Percentiles rank a stretch among this genome's conserved stretches.
phyloP scores from a whole-genome alignment of 192 early-diverging fungal genomes.

The Kappamyces sp. region DNA sequence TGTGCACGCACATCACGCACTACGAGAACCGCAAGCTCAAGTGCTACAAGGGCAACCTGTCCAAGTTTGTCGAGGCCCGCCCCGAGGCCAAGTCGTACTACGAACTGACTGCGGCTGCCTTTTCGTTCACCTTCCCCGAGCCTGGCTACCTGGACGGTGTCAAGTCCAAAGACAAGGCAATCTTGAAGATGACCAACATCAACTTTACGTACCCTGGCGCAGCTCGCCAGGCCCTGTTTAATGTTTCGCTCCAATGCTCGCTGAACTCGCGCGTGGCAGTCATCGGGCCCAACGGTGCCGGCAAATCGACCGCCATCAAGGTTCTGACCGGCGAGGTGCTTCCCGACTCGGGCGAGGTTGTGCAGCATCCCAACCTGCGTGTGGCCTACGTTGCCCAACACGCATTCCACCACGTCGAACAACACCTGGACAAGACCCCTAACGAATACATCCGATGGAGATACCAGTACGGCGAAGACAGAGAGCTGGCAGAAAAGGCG shows the following conservation, averaged over 20 bases:
- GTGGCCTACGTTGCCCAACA: conserved; percentile 84
- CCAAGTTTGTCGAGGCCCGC: conserved; percentile 69
- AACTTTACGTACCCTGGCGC: conserved; percentile 73
- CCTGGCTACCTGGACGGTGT: conserved; percentile 71
- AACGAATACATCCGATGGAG: conserved; percentile 83
- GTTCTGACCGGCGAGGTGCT: conserved; percentile 67
- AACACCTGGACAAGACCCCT: conserved; percentile 75
- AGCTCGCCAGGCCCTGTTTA: conserved; percentile 49
- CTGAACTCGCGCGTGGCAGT: conserved; percentile 76
- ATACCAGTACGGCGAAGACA: conserved; percentile 72
- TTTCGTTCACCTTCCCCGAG: conserved; percentile 70
- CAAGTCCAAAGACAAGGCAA: conserved; percentile 73
- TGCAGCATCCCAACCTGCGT: conserved; percentile 79
- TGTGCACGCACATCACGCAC: conserved; percentile 78
- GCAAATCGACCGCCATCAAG: conserved; percentile 83
- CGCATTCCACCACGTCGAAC: conserved; percentile 81
- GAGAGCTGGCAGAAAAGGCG: conserved; percentile 66
- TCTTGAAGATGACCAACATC: conserved; percentile 68
- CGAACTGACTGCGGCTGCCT: conserved; percentile 54
- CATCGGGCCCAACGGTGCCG: conserved; percentile 79
- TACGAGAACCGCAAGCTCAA: conserved; percentile 79
- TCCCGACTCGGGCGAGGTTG: conserved; percentile 63
- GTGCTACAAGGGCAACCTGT: conserved; percentile 72
- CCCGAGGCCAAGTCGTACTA: conserved; percentile 77
- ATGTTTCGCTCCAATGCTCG: conserved; percentile 62